Base-by-base conservation (phyloP, 2,329 filamentous ascomycete species). In the Ambrosiella xylebori region DNA sequence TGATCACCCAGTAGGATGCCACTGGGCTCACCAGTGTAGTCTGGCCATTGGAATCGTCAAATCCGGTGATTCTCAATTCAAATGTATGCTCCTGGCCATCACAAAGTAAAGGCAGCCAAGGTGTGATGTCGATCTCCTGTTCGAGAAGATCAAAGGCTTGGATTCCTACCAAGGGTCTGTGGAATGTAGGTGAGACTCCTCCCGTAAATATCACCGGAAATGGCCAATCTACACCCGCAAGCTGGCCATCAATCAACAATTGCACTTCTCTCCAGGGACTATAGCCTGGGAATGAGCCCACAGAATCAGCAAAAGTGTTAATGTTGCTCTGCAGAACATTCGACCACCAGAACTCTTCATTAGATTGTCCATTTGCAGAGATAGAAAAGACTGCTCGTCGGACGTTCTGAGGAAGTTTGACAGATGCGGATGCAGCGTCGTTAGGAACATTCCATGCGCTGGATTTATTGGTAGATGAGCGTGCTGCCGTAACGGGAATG, bases 331-430 rank as follows among this genome's bases (percentile, higher is more conserved):
- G 76, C 1, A 85, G 77, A 1, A 88, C 81, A 65, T 91, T 91
- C 59, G 76, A 79, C 81, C 85, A 93, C 86, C 88, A 94, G 65
- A 91, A 91, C 67, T 94, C 88, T 70, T 93, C 88, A 13, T 75
- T 71, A 0, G 76, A 76, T 67, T 93, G 88, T 0, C 86, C 88
- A 63, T 82, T 88, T 13, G 87, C 85, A 7, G 84, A 81, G n/a
- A 93, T 75, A 0, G 85, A 81, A 58, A 91, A 79, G 7, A 89
- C 78, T 15, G 87, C 88, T 59, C 82, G 80, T 57, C 79, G 77
- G 17, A 76, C 75, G 64, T 87, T 84, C 54, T 70, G 73, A 1
- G 87, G 87, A 49, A 94, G 73, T n/a, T 63, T 58, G 47, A 88
- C 68, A 0, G 72, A 73, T 61, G 77, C 78, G 0, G 74, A 75